A percentile compares a stretch with the other conserved stretches of the same genome.
These are phyloP conservation scores for Colletotrichum sansevieriae DNA, from an alignment of 2,329 filamentous ascomycete genomes.

Conservation along the genomic window DNA sequence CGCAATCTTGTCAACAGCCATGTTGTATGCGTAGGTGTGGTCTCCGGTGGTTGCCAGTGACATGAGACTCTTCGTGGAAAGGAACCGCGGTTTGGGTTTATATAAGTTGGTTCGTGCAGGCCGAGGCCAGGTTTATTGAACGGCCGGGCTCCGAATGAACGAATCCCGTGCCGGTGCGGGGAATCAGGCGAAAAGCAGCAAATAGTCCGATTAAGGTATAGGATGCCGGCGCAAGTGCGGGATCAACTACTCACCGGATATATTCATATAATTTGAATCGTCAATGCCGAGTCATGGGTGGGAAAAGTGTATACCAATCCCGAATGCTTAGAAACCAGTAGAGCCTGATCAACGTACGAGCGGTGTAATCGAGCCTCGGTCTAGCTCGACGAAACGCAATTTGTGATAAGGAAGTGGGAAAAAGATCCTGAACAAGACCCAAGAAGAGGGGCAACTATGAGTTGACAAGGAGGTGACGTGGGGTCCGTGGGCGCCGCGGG, in stretches of 20 bases:
- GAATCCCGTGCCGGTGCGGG: conserved; percentile 21
- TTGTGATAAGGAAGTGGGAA: not conserved
- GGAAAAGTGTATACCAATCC: not conserved
- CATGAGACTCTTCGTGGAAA: not conserved
- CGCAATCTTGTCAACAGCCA: conserved; percentile 73
- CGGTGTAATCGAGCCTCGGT: conserved; percentile 36
- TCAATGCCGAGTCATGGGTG: conserved; percentile 5
- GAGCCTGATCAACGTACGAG: conserved; percentile 12
- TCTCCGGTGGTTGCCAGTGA: not conserved
- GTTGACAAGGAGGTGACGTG: conserved; percentile 20
- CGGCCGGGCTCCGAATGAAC: not conserved
- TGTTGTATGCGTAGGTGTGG: conserved; percentile 47
- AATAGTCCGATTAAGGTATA: not conserved
- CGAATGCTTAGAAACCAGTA: conserved; percentile 8
- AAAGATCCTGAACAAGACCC: not conserved
- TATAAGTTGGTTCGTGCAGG: not conserved
- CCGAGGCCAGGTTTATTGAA: conserved; percentile 2
- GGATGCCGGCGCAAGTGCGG: conserved; percentile 1
- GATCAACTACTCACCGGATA: not conserved
- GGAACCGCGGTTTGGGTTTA: not conserved
- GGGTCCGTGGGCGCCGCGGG: conserved; percentile 15
- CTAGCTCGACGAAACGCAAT: not conserved
- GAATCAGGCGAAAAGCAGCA: conserved; percentile 15
- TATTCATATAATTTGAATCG: not conserved
- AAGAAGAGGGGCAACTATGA: not conserved